Evolutionary conservation across 768 basidiomycete genomes (phyloP), one percentile per base, ranked within the genome.

Genomic region (Leccinum pellstonianum): DNA sequence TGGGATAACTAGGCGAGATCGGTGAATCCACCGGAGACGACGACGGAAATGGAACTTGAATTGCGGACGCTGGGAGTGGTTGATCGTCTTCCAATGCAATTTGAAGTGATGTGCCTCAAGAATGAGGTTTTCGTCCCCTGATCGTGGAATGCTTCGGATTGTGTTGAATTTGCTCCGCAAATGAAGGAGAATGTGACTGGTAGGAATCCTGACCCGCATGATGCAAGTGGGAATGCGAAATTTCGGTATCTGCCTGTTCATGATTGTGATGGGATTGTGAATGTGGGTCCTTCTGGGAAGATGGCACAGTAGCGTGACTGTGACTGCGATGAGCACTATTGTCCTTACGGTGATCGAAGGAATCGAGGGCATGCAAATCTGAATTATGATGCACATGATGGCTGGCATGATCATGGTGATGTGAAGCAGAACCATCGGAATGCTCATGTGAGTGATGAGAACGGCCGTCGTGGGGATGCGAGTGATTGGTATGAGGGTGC

Each of bases 1-100:
- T 75, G n/a, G 72, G 72, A 71, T 90, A 89, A 60, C 64, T 83
- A 0, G 88, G 89, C 1, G 88, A 90, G 23, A 89, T 73, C 0
- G 88, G 88, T 1, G 86, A 85, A 52, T 71, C 68, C 21, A 67
- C 60, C 15, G 66, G 70, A 62, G 64, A 72, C 51, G 67, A 63
- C 35, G 59, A 52, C 60, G 67, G 70, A 60, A 71, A 71, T 58
- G 68, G 66, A 64, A 68, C 57, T 59, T 64, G 64, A 57, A 51
- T 59, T 52, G 66, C 23, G 48, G 66, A 50, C 29, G 59, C 33
- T 56, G 69, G 52, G 62, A 63, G 63, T 60, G 64, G 29, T 51
- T 55, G 63, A 52, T 61, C 62, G 54, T 37, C 69, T 62, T 61
- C 66, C n/a, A 65, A 62, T 37, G 76, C 66, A 43, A 77, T 68